Evolutionary conservation across 1,284 basidiomycete genomes (phyloP), one percentile per base, ranked within the genome.

Genomic region (Malassezia yamatoensis): DNA sequence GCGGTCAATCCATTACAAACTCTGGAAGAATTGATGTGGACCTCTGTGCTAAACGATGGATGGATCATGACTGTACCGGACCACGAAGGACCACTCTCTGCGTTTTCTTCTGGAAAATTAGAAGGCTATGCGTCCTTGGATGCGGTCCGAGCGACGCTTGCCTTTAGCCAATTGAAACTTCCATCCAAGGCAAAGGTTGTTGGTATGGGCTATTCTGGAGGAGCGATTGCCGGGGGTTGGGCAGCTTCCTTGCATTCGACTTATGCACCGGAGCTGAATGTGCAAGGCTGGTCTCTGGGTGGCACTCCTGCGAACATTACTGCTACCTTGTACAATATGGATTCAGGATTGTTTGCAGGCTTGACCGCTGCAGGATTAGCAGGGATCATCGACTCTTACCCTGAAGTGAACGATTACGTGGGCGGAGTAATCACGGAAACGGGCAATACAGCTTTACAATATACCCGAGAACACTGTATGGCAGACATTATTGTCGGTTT

Each of bases 11-110:
- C 51, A 5, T 44, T 58, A 11, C 55, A 60, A 32, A 41, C 57
- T 8, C 29, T 59, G 21, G 51, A 54, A 21, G 52, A 53, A 36
- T 38, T 59, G 2, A 20, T 53, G 29, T 59, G 57, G 57, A 59
- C 52, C 1, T 49, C 52, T 7, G 21, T 59, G 15, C 39, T 59
- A 13, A 54, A 54, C 38, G 51, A 54, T 32, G 70, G 70, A 34
- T 70, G 65, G 61, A 67, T 68, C 43, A 59, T 69, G 10, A 63
- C 67, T 8, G 59, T 64, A 1, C 43, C 69, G 13, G 70, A 73
- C 36, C 62, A 67, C 49, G 63, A 68, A 33, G 70, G 70, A 2
- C 54, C 54, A 21, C 53, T 55, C 0, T 44, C 63, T 1, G 59
- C 62, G 1, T 68, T 67, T 44, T 63, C 68, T 7, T 65, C 65